Evolutionary conservation across 148 eudicot genomes (phyloP).

Genomic region (Rhododendron vialii): DNA sequence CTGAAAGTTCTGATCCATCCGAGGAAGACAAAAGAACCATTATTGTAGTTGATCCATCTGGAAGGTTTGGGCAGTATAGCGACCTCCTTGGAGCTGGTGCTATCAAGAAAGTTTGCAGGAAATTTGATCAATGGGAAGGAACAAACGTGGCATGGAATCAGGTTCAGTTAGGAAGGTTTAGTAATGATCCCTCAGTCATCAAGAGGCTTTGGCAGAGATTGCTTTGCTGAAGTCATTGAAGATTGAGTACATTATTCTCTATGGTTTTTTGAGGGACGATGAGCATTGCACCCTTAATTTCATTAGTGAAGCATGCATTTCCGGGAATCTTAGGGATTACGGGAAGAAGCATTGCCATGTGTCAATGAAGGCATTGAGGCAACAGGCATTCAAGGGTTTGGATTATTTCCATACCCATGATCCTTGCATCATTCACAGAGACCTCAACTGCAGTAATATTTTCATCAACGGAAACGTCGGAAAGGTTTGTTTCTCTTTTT

Average conservation of each 20-base stretch:
- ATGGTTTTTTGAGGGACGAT: conserved; percentile 60
- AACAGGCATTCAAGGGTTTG: conserved; percentile 66
- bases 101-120: conserved; percentile 71
- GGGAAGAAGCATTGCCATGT: conserved; percentile 68
- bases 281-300: conserved; percentile 51
- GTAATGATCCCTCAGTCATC: conserved; percentile 42
- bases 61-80: conserved; percentile 59
- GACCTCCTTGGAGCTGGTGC: conserved; percentile 74
- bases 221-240: conserved; percentile 49
- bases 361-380: conserved; percentile 55
- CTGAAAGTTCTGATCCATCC: conserved; percentile 23
- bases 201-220: conserved; percentile 52
- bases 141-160: conserved; percentile 91
- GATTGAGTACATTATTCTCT: conserved; percentile 50
- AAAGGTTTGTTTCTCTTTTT: neutral
- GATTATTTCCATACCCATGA: conserved; percentile 81
- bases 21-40: conserved; percentile 49
- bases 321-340: conserved; percentile 17
- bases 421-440: conserved; percentile 2
- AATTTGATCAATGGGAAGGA: conserved; percentile 76
- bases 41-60: conserved; percentile 66
- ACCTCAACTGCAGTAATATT: conserved; percentile 82
- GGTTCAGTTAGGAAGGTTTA: conserved; percentile 49
- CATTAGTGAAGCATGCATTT: conserved; percentile 73
- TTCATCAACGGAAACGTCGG: conserved; percentile 74